A percentile compares a stretch with the other conserved stretches of the same genome.
Evolutionary conservation across 148 eudicot genomes (phyloP).

Genomic region (Vaccinium corymbosum): DNA sequence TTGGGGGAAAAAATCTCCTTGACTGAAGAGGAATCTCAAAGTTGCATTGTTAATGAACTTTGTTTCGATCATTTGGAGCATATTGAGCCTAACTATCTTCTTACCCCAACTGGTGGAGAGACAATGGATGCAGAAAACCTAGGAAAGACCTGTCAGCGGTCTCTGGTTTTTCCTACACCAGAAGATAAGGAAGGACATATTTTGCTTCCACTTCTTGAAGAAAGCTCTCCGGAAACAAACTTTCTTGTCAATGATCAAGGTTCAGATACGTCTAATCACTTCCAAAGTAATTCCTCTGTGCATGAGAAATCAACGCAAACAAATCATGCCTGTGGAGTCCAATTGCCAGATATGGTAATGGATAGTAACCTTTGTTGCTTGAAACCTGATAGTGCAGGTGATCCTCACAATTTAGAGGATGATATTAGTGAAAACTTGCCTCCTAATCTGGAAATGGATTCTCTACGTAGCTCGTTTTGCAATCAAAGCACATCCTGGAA

Average conservation of each 20-base stretch:
- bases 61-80: slow-evolving; percentile 36
- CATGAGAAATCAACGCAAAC: slow-evolving; percentile 5
- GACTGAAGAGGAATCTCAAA: slow-evolving; percentile 16
- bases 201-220: slow-evolving; percentile 17
- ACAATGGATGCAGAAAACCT: slow-evolving; percentile 13
- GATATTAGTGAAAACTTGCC: slow-evolving; percentile 13
- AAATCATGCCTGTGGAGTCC: slow-evolving; percentile 2
- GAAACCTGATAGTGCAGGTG: background rate
- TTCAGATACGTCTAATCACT: slow-evolving; percentile 21
- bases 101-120: slow-evolving; percentile 17
- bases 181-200: slow-evolving; percentile 22
- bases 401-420: slow-evolving; percentile 1
- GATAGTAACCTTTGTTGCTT: background rate
- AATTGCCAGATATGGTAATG: slow-evolving; percentile 6
- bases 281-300: slow-evolving; percentile 15
- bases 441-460: slow-evolving; percentile 12
- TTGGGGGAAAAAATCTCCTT: slow-evolving; percentile 14
- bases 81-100: slow-evolving; percentile 22
- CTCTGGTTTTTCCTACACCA: slow-evolving; percentile 15
- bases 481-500: slow-evolving; percentile 15
- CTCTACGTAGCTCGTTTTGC: slow-evolving; percentile 11
- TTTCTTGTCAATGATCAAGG: slow-evolving; percentile 15
- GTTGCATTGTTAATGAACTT: slow-evolving; percentile 39
- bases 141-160: slow-evolving; percentile 21
- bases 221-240: slow-evolving; percentile 27